Conservation (phyloP, 306 rosid genomes). For the Geum urbanum region DNA sequence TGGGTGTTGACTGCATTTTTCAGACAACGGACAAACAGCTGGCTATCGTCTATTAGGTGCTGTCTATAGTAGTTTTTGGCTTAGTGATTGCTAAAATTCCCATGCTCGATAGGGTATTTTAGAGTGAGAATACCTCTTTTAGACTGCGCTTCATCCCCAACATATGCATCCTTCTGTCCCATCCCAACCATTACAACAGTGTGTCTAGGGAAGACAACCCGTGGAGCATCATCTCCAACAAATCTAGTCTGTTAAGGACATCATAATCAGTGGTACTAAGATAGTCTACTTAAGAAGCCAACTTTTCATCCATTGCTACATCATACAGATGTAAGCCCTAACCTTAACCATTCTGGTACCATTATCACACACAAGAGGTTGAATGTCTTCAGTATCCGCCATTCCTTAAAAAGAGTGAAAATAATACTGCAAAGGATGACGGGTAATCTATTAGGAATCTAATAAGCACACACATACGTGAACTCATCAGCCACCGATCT, state of each 20-base stretch:
- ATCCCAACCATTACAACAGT: constrained; percentile 45
- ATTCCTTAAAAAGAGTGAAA: constrained; percentile 12
- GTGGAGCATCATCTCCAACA: constrained; percentile 46
- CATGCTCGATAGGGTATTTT: constrained; percentile 40
- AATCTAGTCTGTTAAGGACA: constrained; percentile 31
- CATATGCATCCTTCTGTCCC: constrained; percentile 46
- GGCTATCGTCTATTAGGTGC: no score
- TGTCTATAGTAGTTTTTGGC: no score
- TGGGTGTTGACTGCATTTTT: no score
- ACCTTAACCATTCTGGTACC: constrained; percentile 49
- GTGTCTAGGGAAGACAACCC: constrained; percentile 41
- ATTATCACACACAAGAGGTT: constrained; percentile 45
- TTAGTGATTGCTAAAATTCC: no score
- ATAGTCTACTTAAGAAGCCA: background rate
- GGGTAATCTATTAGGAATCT: background rate
- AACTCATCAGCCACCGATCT: background rate
- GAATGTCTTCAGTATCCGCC: constrained; percentile 40
- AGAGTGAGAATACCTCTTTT: constrained; percentile 42
- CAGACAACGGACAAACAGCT: no score
- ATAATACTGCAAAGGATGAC: constrained; percentile 1
- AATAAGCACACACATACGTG: background rate
- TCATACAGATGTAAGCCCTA: background rate
- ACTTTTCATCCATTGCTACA: background rate
- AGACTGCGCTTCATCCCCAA: constrained; percentile 43
- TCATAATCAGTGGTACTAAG: background rate